Evolutionary conservation across 805 yeast species (phyloP), one percentile per base, ranked within the genome.

Genomic region (Yarrowia sp.): DNA sequence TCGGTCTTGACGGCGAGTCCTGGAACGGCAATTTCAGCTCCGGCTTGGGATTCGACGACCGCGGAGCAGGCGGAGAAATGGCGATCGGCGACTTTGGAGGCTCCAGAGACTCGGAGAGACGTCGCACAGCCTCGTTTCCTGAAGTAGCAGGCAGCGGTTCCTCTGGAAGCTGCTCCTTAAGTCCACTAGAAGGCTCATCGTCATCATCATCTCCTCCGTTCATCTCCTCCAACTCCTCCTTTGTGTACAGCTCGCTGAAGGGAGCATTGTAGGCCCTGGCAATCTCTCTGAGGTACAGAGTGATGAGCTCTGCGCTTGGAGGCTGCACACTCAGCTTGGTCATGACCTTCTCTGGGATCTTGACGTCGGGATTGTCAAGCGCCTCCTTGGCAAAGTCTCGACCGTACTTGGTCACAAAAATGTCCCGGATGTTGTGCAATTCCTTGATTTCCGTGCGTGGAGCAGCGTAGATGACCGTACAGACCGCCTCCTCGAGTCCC

Each of bases 371-470:
- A 68, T 84, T 84, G 2, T 82, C 87, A 21, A 80, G 53, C 0
- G 87, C 89, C 4, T 71, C 75, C 41, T 76, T 76, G 3, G 81
- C 79, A 70, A 85, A 89, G 62, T 89, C 96, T 8, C 77, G 73
- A 5, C 96, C 94, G 71, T 82, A 87, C 67, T 84, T 83, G 53
- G 76, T 76, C 1, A 81, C 76, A 56, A 91, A 74, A 29, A 87
- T 64, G 33, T 90, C 96, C 55, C 83, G 78, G 38, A 89, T 76
- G 8, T 77, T 78, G 3, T 70, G 71, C 61, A 91, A 70, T 70
- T 90, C 97, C 71, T 87, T 88, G 59, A 90, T 78, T 66, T 90
- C 96, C 1, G 92, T 82, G 65, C 84, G 84, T 18, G 86, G 82
- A 1, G 92, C 84, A 4, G 91, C 79, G 70, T 79, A 88, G 0